Percentiles rank a stretch among this genome's conserved stretches.
These are phyloP conservation scores for Parascedosporium putredinis DNA, from an alignment of 2,329 filamentous ascomycete species.

Conservation along the genomic window DNA sequence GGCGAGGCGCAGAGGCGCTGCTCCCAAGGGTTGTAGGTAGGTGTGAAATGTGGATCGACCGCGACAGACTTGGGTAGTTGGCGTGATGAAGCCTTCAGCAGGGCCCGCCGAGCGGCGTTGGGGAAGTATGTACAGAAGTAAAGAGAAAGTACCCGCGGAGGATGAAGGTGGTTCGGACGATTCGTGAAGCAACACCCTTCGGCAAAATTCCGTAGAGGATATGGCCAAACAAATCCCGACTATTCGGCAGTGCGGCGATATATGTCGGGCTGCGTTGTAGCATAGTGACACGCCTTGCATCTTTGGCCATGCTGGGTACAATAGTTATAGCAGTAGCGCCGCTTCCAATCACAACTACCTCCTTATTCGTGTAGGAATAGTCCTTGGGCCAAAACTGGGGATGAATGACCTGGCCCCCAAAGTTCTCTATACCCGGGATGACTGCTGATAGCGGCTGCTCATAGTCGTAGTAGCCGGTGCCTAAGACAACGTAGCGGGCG, in stretches of 20 bases:
- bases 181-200: slow-evolving; percentile 40
- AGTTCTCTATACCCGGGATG: slow-evolving; percentile 59
- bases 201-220: slow-evolving; percentile 35
- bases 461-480: slow-evolving; percentile 65
- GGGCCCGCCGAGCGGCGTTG: slow-evolving; percentile 19
- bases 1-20: slow-evolving; percentile 63
- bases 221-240: slow-evolving; percentile 24
- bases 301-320: slow-evolving; percentile 56
- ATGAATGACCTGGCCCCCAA: slow-evolving; percentile 54
- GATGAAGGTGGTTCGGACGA: slow-evolving; percentile 27
- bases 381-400: slow-evolving; percentile 69
- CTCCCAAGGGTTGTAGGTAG: slow-evolving; percentile 56
- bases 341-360: slow-evolving; percentile 63
- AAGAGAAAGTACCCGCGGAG: not conserved
- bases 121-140: slow-evolving; percentile 29
- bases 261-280: slow-evolving; percentile 71
- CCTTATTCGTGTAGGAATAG: slow-evolving; percentile 55
- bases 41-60: slow-evolving; percentile 53
- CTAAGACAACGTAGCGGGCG: slow-evolving; percentile 47
- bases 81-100: slow-evolving; percentile 32
- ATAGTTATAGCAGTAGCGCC: slow-evolving; percentile 75
- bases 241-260: slow-evolving; percentile 41
- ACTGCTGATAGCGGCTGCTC: slow-evolving; percentile 45
- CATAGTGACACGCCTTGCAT: slow-evolving; percentile 61
- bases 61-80: slow-evolving; percentile 43